These are phyloP conservation scores for Dictyostelium firmibasis DNA, from an alignment of 78 protist genomes.

Conservation along the genomic window DNA sequence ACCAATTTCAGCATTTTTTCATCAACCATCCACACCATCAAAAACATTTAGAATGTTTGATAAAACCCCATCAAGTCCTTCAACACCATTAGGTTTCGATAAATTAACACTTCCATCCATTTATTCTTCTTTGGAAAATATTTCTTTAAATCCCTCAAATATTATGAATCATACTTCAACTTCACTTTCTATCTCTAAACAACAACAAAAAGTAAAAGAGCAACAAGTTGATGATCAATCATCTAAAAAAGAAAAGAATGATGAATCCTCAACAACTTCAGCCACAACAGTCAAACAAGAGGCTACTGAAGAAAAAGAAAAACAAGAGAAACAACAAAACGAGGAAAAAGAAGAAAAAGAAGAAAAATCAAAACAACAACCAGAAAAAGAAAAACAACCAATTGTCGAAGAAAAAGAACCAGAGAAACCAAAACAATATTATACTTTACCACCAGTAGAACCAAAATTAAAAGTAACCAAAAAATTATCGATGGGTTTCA, in stretches of 20 bases:
- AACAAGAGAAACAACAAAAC: neutral
- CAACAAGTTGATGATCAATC: no score
- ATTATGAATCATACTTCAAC: conserved; percentile 50
- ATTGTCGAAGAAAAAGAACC: neutral
- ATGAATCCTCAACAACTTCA: neutral
- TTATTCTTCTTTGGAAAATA: conserved; percentile 23
- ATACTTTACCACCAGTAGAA: conserved; percentile 4
- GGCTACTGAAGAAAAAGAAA: neutral
- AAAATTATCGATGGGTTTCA: conserved; percentile 5
- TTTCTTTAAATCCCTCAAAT: neutral
- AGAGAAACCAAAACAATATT: neutral
- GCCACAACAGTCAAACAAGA: neutral
- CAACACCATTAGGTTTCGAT: neutral
- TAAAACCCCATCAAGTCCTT: conserved; percentile 6
- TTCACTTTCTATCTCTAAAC: conserved; percentile 4
- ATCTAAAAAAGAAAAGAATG: neutral
- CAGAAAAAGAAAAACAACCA: neutral
- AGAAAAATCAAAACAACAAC: neutral
- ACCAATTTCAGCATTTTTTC: neutral
- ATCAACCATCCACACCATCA: conserved; percentile 5
- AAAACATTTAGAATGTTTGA: neutral
- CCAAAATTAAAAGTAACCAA: neutral
- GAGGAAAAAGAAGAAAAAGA: neutral
- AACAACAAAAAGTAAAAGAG: neutral
- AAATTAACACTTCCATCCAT: conserved; percentile 14